Percentiles rank a stretch among this genome's conserved stretches.
Conservation (phyloP, 2,329 filamentous ascomycete species). For the Zasmidium angulare region DNA sequence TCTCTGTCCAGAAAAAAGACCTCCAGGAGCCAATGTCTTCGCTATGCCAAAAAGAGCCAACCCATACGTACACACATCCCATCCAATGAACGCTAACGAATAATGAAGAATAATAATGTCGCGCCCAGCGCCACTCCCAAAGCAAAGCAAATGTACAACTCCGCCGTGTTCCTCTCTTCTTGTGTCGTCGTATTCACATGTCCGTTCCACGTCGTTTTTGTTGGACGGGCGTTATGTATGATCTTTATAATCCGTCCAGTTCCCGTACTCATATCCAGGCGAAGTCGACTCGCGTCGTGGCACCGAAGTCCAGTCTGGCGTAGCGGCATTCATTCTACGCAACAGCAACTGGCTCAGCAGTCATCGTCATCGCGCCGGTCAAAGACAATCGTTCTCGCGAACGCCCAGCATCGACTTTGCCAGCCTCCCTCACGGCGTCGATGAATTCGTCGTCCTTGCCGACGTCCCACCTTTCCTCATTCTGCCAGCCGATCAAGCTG, state of each 20-base stretch:
- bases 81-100: no score
- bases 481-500: constrained; percentile 44
- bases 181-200: not conserved
- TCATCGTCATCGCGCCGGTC: not conserved
- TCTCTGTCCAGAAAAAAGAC: no score
- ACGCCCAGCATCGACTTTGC: constrained; percentile 34
- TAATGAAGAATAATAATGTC: not conserved
- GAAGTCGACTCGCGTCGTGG: not conserved
- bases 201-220: not conserved
- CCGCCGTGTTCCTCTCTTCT: not conserved
- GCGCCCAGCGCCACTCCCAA: not conserved
- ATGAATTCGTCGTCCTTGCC: constrained; percentile 44
- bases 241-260: no score
- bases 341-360: not conserved
- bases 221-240: no score
- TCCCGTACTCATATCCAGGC: not conserved
- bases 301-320: not conserved
- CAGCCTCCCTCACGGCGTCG: constrained; percentile 36
- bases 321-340: not conserved
- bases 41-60: not conserved
- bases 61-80: no score
- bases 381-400: not conserved
- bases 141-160: not conserved
- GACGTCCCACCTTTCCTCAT: constrained; percentile 32
- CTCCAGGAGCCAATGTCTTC: no score